phyloP scores from a whole-genome alignment of 1,139 yeast genomes.

The Hansenula sp. region DNA sequence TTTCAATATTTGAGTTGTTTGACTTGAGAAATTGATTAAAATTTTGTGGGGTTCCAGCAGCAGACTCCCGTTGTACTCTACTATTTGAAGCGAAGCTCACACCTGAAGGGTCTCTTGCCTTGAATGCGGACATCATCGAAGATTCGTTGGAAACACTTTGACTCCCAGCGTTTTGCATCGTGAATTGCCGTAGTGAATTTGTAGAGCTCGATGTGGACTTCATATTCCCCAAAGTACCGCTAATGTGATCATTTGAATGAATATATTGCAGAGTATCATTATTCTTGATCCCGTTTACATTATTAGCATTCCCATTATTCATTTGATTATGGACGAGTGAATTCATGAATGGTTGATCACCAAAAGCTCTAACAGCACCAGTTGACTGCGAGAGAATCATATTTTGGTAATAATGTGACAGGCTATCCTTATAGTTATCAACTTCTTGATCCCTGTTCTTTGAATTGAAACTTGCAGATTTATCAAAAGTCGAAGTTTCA shows the following conservation, averaged over 20 bases:
- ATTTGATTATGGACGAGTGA: constrained; percentile 14
- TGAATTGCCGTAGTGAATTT: constrained; percentile 23
- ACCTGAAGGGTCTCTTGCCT: constrained; percentile 5
- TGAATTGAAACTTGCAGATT: not conserved
- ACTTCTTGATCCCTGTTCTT: constrained; percentile 2
- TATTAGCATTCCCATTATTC: not conserved
- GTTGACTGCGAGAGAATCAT: constrained; percentile 47
- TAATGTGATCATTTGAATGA: constrained; percentile 23
- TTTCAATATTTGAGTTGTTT: constrained; percentile 39
- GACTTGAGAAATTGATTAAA: constrained; percentile 32
- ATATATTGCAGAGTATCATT: constrained; percentile 15
- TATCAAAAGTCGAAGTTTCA: not conserved
- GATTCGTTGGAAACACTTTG: constrained; percentile 1
- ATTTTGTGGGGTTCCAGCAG: constrained; percentile 24
- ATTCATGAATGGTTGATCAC: constrained; percentile 30
- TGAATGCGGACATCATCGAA: constrained; percentile 15
- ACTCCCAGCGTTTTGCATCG: constrained; percentile 7
- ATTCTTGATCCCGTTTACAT: not conserved
- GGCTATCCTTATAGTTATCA: constrained; percentile 12
- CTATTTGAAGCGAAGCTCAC: not conserved
- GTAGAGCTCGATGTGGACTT: constrained; percentile 13
- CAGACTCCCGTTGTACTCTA: constrained; percentile 2
- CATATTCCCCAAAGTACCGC: constrained; percentile 9
- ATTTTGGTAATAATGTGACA: constrained; percentile 31
- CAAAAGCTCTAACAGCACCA: constrained; percentile 39